A percentile compares a stretch with the other conserved stretches of the same genome.
Conservation (phyloP, 345 rosid species). For the Acer campestre region DNA sequence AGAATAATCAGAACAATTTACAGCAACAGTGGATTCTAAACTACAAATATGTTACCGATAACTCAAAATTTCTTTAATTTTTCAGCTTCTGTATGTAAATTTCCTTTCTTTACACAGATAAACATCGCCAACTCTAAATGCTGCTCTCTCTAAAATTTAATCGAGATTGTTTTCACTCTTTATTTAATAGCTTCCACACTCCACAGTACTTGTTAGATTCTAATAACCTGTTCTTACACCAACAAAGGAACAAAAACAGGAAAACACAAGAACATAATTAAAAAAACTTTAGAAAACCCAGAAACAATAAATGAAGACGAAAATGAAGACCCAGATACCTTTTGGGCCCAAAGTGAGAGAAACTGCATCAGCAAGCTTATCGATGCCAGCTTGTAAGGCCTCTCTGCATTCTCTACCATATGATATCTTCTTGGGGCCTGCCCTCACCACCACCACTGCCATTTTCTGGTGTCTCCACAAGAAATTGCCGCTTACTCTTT, state of each 20-base stretch:
- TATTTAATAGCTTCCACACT: neutral
- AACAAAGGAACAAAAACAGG: neutral
- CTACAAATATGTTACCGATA: neutral
- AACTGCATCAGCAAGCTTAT: constrained; percentile 89
- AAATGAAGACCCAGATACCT: constrained; percentile 36
- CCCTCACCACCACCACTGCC: constrained; percentile 40
- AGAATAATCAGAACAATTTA: neutral
- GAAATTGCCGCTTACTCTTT: constrained; percentile 23
- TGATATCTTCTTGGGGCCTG: constrained; percentile 71
- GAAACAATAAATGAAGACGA: neutral
- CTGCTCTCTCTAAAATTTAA: neutral
- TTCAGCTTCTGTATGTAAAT: neutral
- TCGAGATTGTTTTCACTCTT: neutral
- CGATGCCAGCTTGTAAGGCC: constrained; percentile 78
- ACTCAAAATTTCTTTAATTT: neutral
- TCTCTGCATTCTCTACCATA: constrained; percentile 72
- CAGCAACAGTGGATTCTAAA: neutral
- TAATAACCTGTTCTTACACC: neutral
- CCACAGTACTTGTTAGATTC: neutral
- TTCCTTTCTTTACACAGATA: constrained; percentile 1
- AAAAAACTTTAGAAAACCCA: neutral
- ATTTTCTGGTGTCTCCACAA: constrained; percentile 33
- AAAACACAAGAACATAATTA: neutral
- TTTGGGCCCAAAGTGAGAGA: constrained; percentile 82
- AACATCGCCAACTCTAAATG: neutral